Conservation (phyloP, 139 green algal genomes). For the Coccomyxa sp. region DNA sequence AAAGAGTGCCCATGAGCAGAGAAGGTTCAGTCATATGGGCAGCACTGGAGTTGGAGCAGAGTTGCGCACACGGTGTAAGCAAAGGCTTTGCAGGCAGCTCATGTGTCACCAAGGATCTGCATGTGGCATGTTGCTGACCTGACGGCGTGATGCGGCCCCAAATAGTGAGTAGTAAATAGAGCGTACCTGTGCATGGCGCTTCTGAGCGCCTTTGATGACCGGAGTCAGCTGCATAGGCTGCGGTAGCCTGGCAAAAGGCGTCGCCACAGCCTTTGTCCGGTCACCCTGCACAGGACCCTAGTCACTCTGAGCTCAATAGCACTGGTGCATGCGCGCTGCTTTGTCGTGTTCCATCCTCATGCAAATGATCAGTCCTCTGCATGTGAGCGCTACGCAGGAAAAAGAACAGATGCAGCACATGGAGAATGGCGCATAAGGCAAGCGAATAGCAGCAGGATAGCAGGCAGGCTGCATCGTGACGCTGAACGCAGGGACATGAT, state of each 20-base stretch:
- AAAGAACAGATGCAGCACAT: not conserved
- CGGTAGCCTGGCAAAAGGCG: not conserved
- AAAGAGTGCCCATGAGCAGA: not conserved
- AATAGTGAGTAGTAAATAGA: not conserved
- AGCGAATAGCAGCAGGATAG: not conserved
- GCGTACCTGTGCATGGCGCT: not conserved
- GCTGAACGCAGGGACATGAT: too few species aligned
- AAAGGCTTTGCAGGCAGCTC: not conserved
- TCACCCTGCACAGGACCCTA: not conserved
- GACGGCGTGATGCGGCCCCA: not conserved
- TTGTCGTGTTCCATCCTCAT: not conserved
- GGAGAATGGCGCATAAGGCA: not conserved
- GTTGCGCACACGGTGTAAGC: not conserved
- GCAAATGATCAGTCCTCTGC: not conserved
- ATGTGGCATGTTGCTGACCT: not conserved
- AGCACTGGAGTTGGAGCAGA: too few species aligned
- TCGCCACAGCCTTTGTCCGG: not conserved
- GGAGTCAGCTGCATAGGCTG: not conserved
- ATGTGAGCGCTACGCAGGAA: not conserved
- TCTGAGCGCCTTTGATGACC: not conserved
- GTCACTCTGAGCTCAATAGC: too few species aligned
- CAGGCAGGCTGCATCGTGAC: too few species aligned
- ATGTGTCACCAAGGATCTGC: not conserved
- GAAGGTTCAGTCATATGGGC: too few species aligned
- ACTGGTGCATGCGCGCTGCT: too few species aligned